A percentile compares a stretch with the other conserved stretches of the same genome.
Conservation (phyloP, 768 basidiomycete genomes). For the Tricholoma terreum region DNA sequence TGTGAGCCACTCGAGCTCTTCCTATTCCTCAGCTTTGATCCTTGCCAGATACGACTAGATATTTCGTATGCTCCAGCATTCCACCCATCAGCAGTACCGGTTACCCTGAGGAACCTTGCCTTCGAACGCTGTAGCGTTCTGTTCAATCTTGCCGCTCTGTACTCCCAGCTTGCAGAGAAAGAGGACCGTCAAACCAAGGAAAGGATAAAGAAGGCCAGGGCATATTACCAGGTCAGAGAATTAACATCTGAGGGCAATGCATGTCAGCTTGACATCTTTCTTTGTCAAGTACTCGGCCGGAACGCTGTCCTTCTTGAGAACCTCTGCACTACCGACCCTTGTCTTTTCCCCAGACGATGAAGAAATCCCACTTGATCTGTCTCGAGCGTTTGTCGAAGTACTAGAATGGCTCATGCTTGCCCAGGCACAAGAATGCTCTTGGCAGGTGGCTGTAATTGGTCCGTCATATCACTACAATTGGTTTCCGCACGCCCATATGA, state of each 20-base stretch:
- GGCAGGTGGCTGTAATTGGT: constrained; percentile 91
- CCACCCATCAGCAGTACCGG: constrained; percentile 48
- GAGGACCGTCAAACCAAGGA: constrained; percentile 70
- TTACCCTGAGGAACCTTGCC: constrained; percentile 67
- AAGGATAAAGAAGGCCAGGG: constrained; percentile 80
- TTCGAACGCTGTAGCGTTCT: constrained; percentile 79
- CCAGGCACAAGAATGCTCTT: constrained; percentile 95
- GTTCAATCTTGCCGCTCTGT: constrained; percentile 86
- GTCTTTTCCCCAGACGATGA: constrained; percentile 45
- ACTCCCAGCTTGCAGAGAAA: constrained; percentile 70
- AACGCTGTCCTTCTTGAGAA: constrained; percentile 57
- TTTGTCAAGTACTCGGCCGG: constrained; percentile 62
- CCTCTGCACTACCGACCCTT: constrained; percentile 53
- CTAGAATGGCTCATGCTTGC: constrained; percentile 82
- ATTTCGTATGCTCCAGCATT: constrained; percentile 77
- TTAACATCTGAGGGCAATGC: neutral
- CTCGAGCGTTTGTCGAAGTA: constrained; percentile 53
- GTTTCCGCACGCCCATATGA: constrained; percentile 11
- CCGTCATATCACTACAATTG: constrained; percentile 17
- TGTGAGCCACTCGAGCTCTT: constrained; percentile 36
- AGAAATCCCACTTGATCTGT: constrained; percentile 64
- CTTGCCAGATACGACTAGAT: constrained; percentile 59
- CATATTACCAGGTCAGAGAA: constrained; percentile 60
- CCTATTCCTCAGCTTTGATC: neutral
- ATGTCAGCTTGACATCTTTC: neutral